Percentiles rank a stretch among this genome's conserved stretches.
These are phyloP conservation scores for Marchantia polymorpha DNA, from an alignment of 225 moss, liverwort and hornwort genomes.

Conservation along the genomic window DNA sequence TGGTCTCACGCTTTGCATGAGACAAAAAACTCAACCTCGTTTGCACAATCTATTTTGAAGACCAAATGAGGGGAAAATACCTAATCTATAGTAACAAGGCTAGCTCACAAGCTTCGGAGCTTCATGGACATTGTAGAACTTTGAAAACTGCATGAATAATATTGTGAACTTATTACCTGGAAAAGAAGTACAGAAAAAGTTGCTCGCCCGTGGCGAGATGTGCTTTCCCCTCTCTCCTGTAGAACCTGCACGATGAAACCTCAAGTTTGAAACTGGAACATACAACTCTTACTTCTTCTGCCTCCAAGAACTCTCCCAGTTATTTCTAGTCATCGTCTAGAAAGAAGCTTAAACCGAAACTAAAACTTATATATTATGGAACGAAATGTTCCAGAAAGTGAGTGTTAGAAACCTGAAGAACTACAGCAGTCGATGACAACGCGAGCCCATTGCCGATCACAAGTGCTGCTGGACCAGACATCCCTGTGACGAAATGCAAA, in stretches of 20 bases:
- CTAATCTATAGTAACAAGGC: too few relatives aligned
- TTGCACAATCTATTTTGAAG: too few relatives aligned
- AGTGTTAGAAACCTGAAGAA: constrained; percentile 66
- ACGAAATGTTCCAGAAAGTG: background rate
- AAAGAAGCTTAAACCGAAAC: too few relatives aligned
- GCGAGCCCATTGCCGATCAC: constrained; percentile 89
- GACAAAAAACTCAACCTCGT: too few relatives aligned
- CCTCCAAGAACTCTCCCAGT: background rate
- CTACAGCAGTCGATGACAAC: constrained; percentile 87
- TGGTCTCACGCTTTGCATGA: too few relatives aligned
- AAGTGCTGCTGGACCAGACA: constrained; percentile 76
- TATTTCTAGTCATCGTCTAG: background rate
- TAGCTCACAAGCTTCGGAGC: too few relatives aligned
- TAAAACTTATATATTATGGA: background rate
- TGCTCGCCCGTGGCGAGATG: constrained; percentile 86
- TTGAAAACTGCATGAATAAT: too few relatives aligned
- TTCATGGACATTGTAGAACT: too few relatives aligned
- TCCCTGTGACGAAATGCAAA: constrained; percentile 54
- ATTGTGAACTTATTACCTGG: constrained; percentile 47
- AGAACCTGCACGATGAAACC: constrained; percentile 50
- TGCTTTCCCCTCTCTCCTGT: constrained; percentile 96
- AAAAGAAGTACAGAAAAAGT: constrained; percentile 92
- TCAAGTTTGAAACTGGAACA: background rate
- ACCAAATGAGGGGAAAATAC: too few relatives aligned
- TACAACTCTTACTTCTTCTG: background rate